Percentiles rank a stretch among this genome's conserved stretches.
phyloP scores from a whole-genome alignment of 768 basidiomycete genomes.

The Candolleomyces aberdarensis region DNA sequence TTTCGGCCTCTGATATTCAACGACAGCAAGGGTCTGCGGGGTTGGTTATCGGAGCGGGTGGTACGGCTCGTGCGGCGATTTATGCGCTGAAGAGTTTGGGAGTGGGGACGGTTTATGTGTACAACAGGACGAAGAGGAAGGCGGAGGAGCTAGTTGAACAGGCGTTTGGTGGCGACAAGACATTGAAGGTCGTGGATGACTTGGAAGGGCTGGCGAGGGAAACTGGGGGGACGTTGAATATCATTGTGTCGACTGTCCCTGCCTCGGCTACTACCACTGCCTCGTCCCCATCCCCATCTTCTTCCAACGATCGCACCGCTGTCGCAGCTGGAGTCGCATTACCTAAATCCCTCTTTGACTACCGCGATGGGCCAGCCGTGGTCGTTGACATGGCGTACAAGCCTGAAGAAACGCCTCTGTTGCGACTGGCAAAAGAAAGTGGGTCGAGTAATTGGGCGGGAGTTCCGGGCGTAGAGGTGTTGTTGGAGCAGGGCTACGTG shows the following conservation, averaged over 20 bases:
- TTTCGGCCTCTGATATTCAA: constrained; percentile 32
- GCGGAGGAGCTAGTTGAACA: constrained; percentile 60
- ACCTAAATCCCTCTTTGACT: constrained; percentile 53
- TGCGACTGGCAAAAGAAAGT: constrained; percentile 56
- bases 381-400: constrained; percentile 96
- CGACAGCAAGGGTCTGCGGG: constrained; percentile 34
- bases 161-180: constrained; percentile 56
- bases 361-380: constrained; percentile 48
- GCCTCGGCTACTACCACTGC: constrained; percentile 49
- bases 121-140: constrained; percentile 77
- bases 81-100: constrained; percentile 78
- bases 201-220: constrained; percentile 61
- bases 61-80: constrained; percentile 91
- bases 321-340: constrained; percentile 42
- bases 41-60: constrained; percentile 93
- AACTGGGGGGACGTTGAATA: constrained; percentile 44
- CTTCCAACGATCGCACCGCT: constrained; percentile 15
- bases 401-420: constrained; percentile 79
- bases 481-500: constrained; percentile 85
- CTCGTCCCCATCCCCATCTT: constrained; percentile 2
- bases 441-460: constrained; percentile 51
- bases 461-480: constrained; percentile 79
- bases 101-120: constrained; percentile 73
- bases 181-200: constrained; percentile 46
- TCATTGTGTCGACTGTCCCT: constrained; percentile 90